These are phyloP conservation scores for Musa troglodytarum DNA, from an alignment of 176 grass and related monocot genomes.

Conservation along the genomic window DNA sequence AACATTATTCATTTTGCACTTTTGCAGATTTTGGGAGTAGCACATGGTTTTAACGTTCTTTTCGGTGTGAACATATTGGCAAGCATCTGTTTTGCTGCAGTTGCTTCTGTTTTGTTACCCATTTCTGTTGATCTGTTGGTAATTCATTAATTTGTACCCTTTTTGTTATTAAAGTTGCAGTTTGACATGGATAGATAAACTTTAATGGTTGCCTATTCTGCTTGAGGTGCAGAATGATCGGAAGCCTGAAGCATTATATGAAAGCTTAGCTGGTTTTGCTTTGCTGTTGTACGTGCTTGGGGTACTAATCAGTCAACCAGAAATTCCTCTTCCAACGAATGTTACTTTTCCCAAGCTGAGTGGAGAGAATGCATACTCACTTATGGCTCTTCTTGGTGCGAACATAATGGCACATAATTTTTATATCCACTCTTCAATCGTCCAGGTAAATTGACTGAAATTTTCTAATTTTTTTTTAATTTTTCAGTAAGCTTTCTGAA, in stretches of 20 bases:
- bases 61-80: constrained; percentile 65
- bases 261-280: constrained; percentile 56
- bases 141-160: constrained; percentile 3
- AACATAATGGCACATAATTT: constrained; percentile 99
- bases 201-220: constrained; percentile 25
- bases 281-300: constrained; percentile 88
- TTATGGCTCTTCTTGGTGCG: constrained; percentile 96
- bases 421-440: constrained; percentile 89
- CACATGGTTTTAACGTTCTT: constrained; percentile 82
- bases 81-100: constrained; percentile 58
- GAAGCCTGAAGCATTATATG: constrained; percentile 43
- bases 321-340: constrained; percentile 65
- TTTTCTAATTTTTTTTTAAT: not conserved
- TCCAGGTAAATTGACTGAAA: constrained; percentile 45
- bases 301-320: constrained; percentile 76
- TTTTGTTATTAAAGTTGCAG: not conserved
- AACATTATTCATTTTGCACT: constrained; percentile 4
- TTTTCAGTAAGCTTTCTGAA: not conserved
- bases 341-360: constrained; percentile 82
- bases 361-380: constrained; percentile 83
- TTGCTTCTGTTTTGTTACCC: constrained; percentile 66
- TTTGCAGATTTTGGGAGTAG: constrained; percentile 74
- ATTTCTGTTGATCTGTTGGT: constrained; percentile 63
- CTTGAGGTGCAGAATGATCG: constrained; percentile 47
- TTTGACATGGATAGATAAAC: not conserved